These are phyloP conservation scores for Exophiala lecanii-corni DNA, from an alignment of 2,329 filamentous ascomycete species.

Conservation along the genomic window DNA sequence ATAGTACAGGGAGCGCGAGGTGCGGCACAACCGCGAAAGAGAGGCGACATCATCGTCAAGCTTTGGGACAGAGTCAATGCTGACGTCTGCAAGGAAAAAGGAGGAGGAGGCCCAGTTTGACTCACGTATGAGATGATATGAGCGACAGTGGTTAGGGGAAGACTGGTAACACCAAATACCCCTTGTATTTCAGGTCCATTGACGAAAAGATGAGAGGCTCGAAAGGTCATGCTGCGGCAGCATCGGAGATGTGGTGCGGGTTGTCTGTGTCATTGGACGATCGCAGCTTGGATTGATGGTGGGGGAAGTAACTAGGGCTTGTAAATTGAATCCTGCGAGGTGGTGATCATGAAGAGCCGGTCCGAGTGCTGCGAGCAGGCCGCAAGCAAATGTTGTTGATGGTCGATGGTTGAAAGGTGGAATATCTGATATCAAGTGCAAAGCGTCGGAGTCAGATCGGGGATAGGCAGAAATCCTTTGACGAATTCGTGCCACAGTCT, in stretches of 20 bases:
- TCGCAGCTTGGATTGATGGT: too few relatives aligned
- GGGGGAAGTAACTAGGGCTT: too few relatives aligned
- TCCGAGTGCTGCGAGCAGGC: too few relatives aligned
- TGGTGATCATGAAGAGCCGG: too few relatives aligned
- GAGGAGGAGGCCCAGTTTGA: not conserved
- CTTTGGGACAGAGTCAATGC: constrained; percentile 32
- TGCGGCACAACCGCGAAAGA: constrained; percentile 55
- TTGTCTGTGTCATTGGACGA: not conserved
- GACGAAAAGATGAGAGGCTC: constrained; percentile 15
- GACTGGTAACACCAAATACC: constrained; percentile 24
- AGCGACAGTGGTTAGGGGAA: constrained; percentile 57
- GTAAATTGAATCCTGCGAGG: too few relatives aligned
- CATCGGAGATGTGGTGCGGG: constrained; percentile 4
- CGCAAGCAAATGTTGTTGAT: too few relatives aligned
- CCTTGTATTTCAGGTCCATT: constrained; percentile 22
- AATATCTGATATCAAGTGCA: too few relatives aligned
- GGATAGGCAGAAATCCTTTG: too few relatives aligned
- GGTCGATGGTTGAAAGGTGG: too few relatives aligned
- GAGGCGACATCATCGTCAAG: constrained; percentile 55
- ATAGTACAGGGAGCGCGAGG: constrained; percentile 59
- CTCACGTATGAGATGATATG: constrained; percentile 53
- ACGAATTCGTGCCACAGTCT: too few relatives aligned
- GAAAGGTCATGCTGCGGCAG: constrained; percentile 19
- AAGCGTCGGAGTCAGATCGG: too few relatives aligned
- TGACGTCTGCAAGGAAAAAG: not conserved